Conservation (phyloP, 768 basidiomycete species). For the Asterophora lycoperdoides region DNA sequence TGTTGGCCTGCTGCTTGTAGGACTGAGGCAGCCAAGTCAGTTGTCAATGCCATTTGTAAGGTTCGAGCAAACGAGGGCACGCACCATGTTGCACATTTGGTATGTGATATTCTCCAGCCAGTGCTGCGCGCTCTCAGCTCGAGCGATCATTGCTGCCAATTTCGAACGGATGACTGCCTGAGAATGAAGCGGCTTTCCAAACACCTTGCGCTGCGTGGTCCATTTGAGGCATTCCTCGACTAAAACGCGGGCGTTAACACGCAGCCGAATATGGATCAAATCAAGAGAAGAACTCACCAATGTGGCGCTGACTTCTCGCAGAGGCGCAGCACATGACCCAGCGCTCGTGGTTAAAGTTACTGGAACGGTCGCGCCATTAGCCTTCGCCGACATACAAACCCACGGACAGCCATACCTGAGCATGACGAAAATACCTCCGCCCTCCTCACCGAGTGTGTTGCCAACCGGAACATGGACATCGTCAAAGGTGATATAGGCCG, state of each 20-base stretch:
- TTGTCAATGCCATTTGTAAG: no score
- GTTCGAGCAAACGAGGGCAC: background rate
- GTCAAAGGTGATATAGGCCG: constrained; percentile 79
- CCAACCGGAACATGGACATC: constrained; percentile 82
- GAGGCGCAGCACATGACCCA: constrained; percentile 64
- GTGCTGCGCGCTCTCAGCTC: constrained; percentile 55
- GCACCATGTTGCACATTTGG: constrained; percentile 80
- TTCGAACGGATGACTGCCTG: constrained; percentile 88
- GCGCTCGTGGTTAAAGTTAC: constrained; percentile 94
- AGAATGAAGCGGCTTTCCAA: constrained; percentile 80
- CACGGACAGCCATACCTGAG: constrained; percentile 18
- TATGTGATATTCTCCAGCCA: constrained; percentile 89
- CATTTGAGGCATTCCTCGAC: constrained; percentile 91
- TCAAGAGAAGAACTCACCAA: constrained; percentile 10
- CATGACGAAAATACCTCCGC: constrained; percentile 31
- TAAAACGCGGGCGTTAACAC: constrained; percentile 16
- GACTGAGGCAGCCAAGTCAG: constrained; percentile 23
- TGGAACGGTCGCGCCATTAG: constrained; percentile 7
- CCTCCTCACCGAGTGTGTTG: constrained; percentile 63
- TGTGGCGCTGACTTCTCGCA: constrained; percentile 18
- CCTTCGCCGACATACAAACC: background rate
- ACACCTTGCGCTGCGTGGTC: constrained; percentile 85
- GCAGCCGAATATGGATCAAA: no score
- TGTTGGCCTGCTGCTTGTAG: constrained; percentile 71
- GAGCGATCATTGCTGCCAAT: constrained; percentile 85